These are phyloP conservation scores for Fusarium haematococcum DNA, from an alignment of 2,329 filamentous ascomycete genomes.

Conservation along the genomic window DNA sequence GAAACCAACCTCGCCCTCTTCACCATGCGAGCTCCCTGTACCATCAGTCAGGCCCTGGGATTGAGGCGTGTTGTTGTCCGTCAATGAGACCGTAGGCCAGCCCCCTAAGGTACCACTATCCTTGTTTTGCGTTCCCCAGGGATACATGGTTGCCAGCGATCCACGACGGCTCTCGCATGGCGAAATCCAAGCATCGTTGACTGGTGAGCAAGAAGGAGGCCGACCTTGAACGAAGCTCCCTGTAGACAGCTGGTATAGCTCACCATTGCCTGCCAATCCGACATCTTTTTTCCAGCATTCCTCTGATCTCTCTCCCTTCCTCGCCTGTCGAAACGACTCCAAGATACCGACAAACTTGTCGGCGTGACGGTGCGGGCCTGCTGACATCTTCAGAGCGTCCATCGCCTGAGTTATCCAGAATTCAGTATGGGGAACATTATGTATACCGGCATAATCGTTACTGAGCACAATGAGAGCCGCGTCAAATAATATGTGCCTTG, in stretches of 20 bases:
- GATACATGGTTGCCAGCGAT: neutral
- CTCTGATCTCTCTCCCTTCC: conserved; percentile 1
- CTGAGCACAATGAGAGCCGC: conserved; percentile 66
- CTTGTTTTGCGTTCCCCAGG: neutral
- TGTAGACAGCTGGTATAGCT: neutral
- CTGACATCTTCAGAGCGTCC: conserved; percentile 62
- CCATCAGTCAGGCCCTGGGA: neutral
- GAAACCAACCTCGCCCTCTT: neutral
- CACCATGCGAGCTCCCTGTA: neutral
- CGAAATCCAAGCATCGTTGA: neutral
- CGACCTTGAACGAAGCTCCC: conserved; percentile 3
- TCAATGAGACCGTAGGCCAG: neutral
- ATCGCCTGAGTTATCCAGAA: conserved; percentile 57
- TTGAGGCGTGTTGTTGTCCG: neutral
- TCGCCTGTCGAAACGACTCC: conserved; percentile 54
- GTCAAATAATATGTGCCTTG: conserved; percentile 68
- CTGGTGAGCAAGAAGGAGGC: neutral
- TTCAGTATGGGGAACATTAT: conserved; percentile 56
- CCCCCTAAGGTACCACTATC: neutral
- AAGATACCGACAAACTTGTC: conserved; percentile 63
- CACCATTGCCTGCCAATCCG: neutral
- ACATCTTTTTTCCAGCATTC: neutral
- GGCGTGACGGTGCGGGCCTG: conserved; percentile 61
- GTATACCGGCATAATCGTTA: conserved; percentile 67
- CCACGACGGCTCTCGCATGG: conserved; percentile 6